These are phyloP conservation scores for Clathrospora elynae DNA, from an alignment of 2,329 filamentous ascomycete species.

Conservation along the genomic window DNA sequence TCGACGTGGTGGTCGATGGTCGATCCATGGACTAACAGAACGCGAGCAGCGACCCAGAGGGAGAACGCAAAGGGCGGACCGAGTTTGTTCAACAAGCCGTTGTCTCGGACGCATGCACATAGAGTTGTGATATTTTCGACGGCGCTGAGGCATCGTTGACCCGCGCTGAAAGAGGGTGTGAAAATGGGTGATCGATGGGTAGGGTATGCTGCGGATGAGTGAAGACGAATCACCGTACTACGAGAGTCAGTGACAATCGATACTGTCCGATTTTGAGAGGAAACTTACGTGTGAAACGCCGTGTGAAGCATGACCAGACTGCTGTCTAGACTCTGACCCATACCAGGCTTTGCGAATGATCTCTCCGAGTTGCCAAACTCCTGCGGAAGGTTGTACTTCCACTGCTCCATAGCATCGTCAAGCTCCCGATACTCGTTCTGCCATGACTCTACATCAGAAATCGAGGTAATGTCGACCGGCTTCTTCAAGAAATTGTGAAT, in stretches of 20 bases:
- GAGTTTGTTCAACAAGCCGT: conserved; percentile 76
- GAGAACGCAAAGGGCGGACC: conserved; percentile 92
- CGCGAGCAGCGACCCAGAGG: conserved; percentile 85
- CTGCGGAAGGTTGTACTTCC: conserved; percentile 81
- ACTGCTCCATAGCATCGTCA: conserved; percentile 76
- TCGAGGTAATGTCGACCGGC: conserved; percentile 83
- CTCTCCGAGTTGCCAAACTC: conserved; percentile 86
- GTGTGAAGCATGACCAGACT: conserved; percentile 91
- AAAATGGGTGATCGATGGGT: conserved; percentile 88
- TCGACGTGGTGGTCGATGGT: conserved; percentile 85
- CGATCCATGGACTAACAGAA: conserved; percentile 86
- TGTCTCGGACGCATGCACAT: conserved; percentile 75
- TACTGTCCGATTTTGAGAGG: conserved; percentile 15
- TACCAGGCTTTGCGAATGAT: conserved; percentile 65
- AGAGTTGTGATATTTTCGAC: conserved; percentile 73
- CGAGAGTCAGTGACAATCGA: conserved; percentile 25
- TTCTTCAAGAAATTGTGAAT: conserved; percentile 89
- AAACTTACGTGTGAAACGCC: conserved; percentile 77
- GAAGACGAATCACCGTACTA: conserved; percentile 80
- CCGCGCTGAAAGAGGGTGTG: conserved; percentile 83
- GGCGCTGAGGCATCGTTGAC: conserved; percentile 79
- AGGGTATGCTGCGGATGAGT: conserved; percentile 91
- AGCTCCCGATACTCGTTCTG: conserved; percentile 84
- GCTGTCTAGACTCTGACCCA: conserved; percentile 73
- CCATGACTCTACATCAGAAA: conserved; percentile 87